Base-by-base conservation (phyloP, 306 rosid species). In the Cucurbita argyrosperma region DNA sequence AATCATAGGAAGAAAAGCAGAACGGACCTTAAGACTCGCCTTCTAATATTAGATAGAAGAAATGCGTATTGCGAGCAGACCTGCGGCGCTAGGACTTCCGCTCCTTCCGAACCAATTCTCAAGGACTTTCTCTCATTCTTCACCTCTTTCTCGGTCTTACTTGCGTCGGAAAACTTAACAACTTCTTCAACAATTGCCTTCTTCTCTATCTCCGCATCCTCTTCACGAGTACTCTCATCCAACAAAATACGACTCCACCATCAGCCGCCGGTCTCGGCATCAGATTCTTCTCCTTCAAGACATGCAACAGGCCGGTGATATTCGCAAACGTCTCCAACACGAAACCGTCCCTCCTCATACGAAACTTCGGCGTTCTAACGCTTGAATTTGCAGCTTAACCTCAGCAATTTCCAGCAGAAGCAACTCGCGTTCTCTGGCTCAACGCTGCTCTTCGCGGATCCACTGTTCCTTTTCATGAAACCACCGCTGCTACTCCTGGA, bases 401-500 rank as follows among this genome's bases (percentile, higher is more conserved):
- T 89, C 92, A 1, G 88, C 37, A 61, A 91, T 88, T 70, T 90
- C 78, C 19, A 71, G 74, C 75, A 94, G 90, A 8, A 90, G 96
- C 0, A 80, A 76, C n/a, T 88, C 89, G 68, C 90, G 90, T n/a
- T 94, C 89, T 12, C 85, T 81, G 21, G 50, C 61, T 97, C 94
- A 93, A 2, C 96, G 88, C 43, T 85, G 88, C 76, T 92, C 96
- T 66, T 88, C 92, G 9, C 92, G 92, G 61, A 90, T 85, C 97
- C 98, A 92, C 0, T 96, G 84, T 73, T 90, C 85, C 47, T 90
- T 96, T 11, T 92, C 96, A 0, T 96, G 92, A 1, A 90, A 83
- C 98, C 98, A 93, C 0, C 98, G 90, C 64, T 89, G 96, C 71
- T 93, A 97, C 54, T 93, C 97, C 4, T 96, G 92, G 49, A 89